Evolutionary conservation across 768 basidiomycete genomes (phyloP), one percentile per base, ranked within the genome.

Genomic region (Phylloporus arenicola): DNA sequence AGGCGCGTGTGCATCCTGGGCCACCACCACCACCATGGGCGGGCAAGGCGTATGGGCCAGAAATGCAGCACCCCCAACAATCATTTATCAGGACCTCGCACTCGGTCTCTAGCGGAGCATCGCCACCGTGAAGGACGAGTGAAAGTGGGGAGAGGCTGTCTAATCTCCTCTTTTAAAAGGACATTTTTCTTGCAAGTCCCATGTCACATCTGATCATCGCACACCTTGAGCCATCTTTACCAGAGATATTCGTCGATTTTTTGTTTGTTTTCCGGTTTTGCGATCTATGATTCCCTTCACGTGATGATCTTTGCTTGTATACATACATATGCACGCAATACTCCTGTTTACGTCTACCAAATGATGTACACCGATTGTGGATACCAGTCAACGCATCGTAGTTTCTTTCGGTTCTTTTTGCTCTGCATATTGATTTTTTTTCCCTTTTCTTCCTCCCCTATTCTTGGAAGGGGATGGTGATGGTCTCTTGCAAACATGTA

Each of bases 1-100:
- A 51, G 47, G 37, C 43, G 2, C 57, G 59, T 0, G 8, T 50
- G 27, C 62, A 64, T 43, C 51, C 56, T 9, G 57, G 50, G 3
- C 58, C 63, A 19, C 63, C 63, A 2, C 64, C 53, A 0, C 63
- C 63, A 14, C 60, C 62, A 1, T 64, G 63, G 63, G 48, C 44
- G 24, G 54, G 59, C 13, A 63, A 63, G 29, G 42, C 59, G 10
- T 64, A 63, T 7, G 47, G 51, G 12, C 54, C 56, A 6, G 59
- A 64, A 14, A 51, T 54, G 55, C 67, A 50, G 41, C 61, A 73
- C 9, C 65, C 71, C 38, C 74, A 75, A 27, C 77, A 76, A 51
- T 76, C 75, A 19, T 78, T 78, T 56, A 68, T 77, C 61, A 68
- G 75, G 16, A 68, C 72, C 30, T 72, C 75, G 38, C 75, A 75